Evolutionary conservation across 345 rosid genomes (phyloP).

Genomic region (Abelmoschus esculentus): DNA sequence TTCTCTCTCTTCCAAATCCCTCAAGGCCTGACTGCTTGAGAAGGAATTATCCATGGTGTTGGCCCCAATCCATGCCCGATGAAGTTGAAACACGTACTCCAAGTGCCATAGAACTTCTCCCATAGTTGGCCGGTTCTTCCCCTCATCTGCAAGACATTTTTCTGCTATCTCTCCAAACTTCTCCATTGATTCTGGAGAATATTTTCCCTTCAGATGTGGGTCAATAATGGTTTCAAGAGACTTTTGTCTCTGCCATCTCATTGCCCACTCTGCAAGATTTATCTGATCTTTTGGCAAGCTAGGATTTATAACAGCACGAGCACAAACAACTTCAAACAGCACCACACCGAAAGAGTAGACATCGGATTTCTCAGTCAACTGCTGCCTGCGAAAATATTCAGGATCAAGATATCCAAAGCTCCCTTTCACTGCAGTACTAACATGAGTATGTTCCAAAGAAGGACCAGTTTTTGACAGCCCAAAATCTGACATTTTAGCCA

Average conservation of each 20-base stretch:
- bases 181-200: conserved; percentile 44
- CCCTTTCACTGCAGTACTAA: conserved; percentile 91
- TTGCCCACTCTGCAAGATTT: conserved; percentile 91
- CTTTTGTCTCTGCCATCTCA: conserved; percentile 65
- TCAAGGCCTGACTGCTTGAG: conserved; percentile 33
- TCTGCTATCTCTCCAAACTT: conserved; percentile 71
- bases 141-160: conserved; percentile 79
- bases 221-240: conserved; percentile 66
- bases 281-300: conserved; percentile 86
- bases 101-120: conserved; percentile 83
- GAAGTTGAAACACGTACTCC: conserved; percentile 81
- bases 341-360: conserved; percentile 81
- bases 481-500: conserved; percentile 89
- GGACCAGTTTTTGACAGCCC: conserved; percentile 84
- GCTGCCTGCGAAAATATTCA: conserved; percentile 47
- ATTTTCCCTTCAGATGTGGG: conserved; percentile 39
- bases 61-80: conserved; percentile 57
- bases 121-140: conserved; percentile 82
- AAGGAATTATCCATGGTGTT: conserved; percentile 30
- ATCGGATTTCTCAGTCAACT: conserved; percentile 84
- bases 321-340: conserved; percentile 68
- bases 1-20: conserved; percentile 18
- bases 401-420: conserved; percentile 93
- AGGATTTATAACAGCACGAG: conserved; percentile 85
- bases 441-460: conserved; percentile 83